phyloP scores from a whole-genome alignment of 2,329 filamentous ascomycete species.

The Parastagonospora nodorum region DNA sequence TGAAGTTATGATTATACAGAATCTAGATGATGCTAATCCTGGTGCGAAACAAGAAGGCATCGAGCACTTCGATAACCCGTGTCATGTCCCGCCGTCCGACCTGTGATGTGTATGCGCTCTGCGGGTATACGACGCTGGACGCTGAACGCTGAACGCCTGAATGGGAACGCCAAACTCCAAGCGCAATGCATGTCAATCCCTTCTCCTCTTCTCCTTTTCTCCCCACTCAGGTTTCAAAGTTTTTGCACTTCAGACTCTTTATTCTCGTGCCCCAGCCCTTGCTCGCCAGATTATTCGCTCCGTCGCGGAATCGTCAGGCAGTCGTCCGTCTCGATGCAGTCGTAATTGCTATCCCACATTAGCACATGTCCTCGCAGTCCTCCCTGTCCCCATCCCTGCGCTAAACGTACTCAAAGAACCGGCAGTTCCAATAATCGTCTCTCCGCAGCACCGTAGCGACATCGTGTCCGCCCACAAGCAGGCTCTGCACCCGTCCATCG shows the following conservation, averaged over 20 bases:
- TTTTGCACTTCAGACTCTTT: slow-evolving; percentile 33
- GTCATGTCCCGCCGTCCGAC: background rate
- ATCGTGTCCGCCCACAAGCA: slow-evolving; percentile 39
- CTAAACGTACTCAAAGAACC: slow-evolving; percentile 39
- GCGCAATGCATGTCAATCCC: background rate
- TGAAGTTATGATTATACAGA: background rate
- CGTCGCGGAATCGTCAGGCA: slow-evolving; percentile 33
- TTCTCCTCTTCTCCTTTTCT: background rate
- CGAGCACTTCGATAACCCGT: background rate
- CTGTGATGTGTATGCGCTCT: background rate
- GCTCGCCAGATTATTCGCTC: slow-evolving; percentile 39
- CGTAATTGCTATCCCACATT: slow-evolving; percentile 34
- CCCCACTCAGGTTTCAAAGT: slow-evolving; percentile 10
- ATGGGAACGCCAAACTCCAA: background rate
- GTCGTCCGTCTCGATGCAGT: slow-evolving; percentile 26
- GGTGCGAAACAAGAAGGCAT: background rate
- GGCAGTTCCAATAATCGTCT: slow-evolving; percentile 40
- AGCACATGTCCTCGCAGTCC: slow-evolving; percentile 2
- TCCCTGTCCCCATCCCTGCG: too few species aligned
- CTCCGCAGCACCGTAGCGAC: slow-evolving; percentile 28
- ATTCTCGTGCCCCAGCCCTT: slow-evolving; percentile 36
- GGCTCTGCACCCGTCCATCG: slow-evolving; percentile 38
- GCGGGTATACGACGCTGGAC: background rate
- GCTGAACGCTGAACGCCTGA: background rate
- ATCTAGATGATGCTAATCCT: background rate